Conservation (phyloP, 192 early-diverging fungal genomes). For the Coemansia sp. region DNA sequence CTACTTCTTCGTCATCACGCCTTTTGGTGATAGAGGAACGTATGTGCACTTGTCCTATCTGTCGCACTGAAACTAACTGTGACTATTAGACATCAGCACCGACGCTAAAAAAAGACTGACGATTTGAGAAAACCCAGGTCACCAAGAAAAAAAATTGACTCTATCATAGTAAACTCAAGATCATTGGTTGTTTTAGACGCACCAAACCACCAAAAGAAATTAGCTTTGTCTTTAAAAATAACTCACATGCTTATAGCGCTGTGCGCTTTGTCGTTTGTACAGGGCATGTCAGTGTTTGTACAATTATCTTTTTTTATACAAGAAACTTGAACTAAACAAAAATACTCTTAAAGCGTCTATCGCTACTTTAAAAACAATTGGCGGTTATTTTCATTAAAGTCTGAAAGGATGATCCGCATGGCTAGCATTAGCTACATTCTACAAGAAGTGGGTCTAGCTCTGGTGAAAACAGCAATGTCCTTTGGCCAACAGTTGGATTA, state of each 20-base stretch:
- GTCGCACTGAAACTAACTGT: constrained; percentile 32
- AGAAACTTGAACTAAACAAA: neutral
- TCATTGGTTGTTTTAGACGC: neutral
- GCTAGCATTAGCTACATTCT: neutral
- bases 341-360: neutral
- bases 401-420: neutral
- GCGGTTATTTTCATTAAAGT: neutral
- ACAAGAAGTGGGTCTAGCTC: neutral
- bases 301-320: neutral
- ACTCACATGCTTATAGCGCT: neutral
- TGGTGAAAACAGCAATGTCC: neutral
- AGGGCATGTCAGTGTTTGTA: neutral
- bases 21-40: constrained; percentile 17
- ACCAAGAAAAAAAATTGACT: neutral
- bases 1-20: neutral
- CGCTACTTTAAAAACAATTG: neutral
- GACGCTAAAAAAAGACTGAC: neutral
- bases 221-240: neutral
- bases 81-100: constrained; percentile 14
- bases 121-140: neutral
- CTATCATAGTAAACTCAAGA: neutral
- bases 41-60: constrained; percentile 51
- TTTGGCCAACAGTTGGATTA: neutral
- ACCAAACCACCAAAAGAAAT: neutral
- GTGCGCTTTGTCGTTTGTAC: neutral